Base-by-base conservation (phyloP, 805 yeast genomes). In the Jamesozyma jinghongensis region DNA sequence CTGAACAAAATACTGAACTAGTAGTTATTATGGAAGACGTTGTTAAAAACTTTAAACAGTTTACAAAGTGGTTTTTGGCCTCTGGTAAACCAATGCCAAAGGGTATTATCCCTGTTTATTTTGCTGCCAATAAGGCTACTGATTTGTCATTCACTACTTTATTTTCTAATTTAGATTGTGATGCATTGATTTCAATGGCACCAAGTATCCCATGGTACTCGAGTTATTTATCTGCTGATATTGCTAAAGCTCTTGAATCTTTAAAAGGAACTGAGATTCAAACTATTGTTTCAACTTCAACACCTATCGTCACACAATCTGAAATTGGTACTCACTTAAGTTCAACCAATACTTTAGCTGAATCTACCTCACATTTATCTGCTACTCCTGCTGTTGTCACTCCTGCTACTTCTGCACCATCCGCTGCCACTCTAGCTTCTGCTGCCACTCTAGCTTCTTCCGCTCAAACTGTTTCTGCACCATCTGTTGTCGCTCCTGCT, bases 201-300 rank as follows among this genome's bases (percentile, higher is more conserved):
- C 56, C 63, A 16, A 61, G 54, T 26, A 42, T 61, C 22, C 63
- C 65, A 49, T 62, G 65, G 65, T 62, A 54, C 41, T 43, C 54
- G 6, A 32, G 47, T 27, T 51, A 57, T 40, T 34, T 57, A 17
- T 44, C 43, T 13, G 37, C 54, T 17, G 46, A 36, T n/a, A n/a
- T n/a, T n/a, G n/a, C n/a, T n/a, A n/a, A n/a, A n/a, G n/a, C n/a
- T n/a, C n/a, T n/a, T n/a, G n/a, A n/a, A n/a, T n/a, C n/a, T n/a
- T n/a, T n/a, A n/a, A n/a, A n/a, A n/a, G n/a, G n/a, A n/a, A n/a
- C n/a, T n/a, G n/a, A n/a, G n/a, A n/a, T n/a, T n/a, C n/a, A n/a
- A n/a, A n/a, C n/a, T n/a, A n/a, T n/a, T n/a, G n/a, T n/a, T n/a
- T n/a, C n/a, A n/a, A n/a, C n/a, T n/a, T n/a, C n/a, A n/a, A n/a